Conservation (phyloP, 2,329 filamentous ascomycete genomes). For the Colletotrichum melonis region DNA sequence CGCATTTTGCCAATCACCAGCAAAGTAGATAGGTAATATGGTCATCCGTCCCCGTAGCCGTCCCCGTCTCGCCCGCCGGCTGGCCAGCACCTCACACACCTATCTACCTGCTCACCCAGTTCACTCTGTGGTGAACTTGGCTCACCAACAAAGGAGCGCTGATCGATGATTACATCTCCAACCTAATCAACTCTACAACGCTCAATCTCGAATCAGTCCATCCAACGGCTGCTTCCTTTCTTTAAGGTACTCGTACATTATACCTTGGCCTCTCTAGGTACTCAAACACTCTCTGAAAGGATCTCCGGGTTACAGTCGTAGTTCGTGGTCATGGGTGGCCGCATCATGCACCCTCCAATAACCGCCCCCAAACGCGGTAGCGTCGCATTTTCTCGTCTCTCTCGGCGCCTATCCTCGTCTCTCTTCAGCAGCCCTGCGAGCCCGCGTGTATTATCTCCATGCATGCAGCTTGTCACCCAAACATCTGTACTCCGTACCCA, state of each 20-base stretch:
- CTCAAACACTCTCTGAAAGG: not conserved
- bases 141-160: no score
- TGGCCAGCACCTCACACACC: no score
- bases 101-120: no score
- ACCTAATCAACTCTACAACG: not conserved
- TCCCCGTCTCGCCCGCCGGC: no score
- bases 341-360: not conserved
- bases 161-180: not conserved
- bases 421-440: not conserved
- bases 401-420: not conserved
- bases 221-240: not conserved
- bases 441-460: not conserved
- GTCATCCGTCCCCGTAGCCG: no score
- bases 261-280: no score
- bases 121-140: no score
- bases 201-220: not conserved
- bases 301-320: not conserved
- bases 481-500: not conserved
- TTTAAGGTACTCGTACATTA: no score
- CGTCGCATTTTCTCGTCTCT: conserved; percentile 4
- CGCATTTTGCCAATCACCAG: no score
- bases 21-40: no score
- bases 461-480: not conserved
- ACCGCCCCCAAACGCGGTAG: conserved; percentile 12
- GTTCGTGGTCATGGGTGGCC: not conserved